Conservation (phyloP, 2,329 filamentous ascomycete genomes). For the Phaeosphaeriaceae sp. region DNA sequence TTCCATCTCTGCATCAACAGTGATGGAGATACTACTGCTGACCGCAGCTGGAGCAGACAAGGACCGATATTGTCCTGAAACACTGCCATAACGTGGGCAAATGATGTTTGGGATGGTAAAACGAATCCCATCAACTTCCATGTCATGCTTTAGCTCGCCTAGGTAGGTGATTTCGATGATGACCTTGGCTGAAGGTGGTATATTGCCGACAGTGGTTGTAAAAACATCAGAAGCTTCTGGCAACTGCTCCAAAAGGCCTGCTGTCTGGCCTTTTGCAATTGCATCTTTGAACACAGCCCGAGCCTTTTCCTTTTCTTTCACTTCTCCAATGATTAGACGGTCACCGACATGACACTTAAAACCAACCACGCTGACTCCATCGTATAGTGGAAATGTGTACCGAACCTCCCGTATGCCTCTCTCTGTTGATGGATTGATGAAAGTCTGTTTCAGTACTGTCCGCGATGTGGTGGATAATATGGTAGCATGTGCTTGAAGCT, state of each 20-base stretch:
- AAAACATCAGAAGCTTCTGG: conserved; percentile 69
- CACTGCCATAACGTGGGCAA: conserved; percentile 68
- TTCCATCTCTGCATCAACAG: conserved; percentile 66
- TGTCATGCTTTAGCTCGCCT: conserved; percentile 74
- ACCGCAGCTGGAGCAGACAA: conserved; percentile 11
- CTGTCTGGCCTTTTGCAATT: conserved; percentile 63
- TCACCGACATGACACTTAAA: conserved; percentile 70
- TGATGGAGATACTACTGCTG: conserved; percentile 58
- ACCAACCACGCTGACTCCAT: conserved; percentile 71
- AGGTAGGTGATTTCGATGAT: conserved; percentile 69
- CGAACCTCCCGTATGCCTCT: conserved; percentile 60
- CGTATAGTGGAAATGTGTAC: conserved; percentile 75
- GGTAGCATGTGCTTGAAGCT: conserved; percentile 64
- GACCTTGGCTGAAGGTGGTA: conserved; percentile 64
- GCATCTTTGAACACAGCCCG: conserved; percentile 66
- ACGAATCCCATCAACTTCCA: conserved; percentile 69
- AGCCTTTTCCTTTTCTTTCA: conserved; percentile 70
- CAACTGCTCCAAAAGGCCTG: conserved; percentile 70
- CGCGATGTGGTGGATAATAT: conserved; percentile 63
- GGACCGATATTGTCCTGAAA: conserved; percentile 47
- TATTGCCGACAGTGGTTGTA: conserved; percentile 70
- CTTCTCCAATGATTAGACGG: conserved; percentile 66
- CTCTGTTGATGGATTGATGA: conserved; percentile 61
- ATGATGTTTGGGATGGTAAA: conserved; percentile 73
- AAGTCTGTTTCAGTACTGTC: conserved; percentile 64